Evolutionary conservation across 1,284 basidiomycete species (phyloP).

Genomic region (Vanrija humicola): DNA sequence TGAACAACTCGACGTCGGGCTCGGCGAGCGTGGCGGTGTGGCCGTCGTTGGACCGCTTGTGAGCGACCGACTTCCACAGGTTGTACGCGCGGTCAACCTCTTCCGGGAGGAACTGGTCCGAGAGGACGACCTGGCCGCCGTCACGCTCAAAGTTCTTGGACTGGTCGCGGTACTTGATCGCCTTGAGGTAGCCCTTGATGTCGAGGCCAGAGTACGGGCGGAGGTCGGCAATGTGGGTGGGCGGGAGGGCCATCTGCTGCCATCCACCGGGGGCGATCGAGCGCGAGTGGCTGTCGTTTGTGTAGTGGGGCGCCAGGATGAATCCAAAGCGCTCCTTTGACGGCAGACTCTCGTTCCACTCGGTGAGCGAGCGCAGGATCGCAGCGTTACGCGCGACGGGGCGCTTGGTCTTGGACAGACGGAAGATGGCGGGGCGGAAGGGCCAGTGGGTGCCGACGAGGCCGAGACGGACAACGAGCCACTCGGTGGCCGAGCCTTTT

Average conservation of each 20-base stretch:
- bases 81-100: constrained; percentile 1
- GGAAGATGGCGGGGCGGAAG: constrained; percentile 7
- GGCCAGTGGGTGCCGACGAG: constrained; percentile 10
- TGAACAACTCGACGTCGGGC: constrained; percentile 4
- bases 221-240: constrained; percentile 8
- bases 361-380: constrained; percentile 4
- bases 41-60: constrained; percentile 7
- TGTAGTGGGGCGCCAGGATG: constrained; percentile 7
- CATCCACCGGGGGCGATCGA: constrained; percentile 5
- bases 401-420: background rate
- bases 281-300: constrained; percentile 4
- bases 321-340: background rate
- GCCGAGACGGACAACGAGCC: constrained; percentile 9
- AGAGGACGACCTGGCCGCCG: constrained; percentile 1
- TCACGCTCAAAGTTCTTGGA: constrained; percentile 3
- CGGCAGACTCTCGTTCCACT: constrained; percentile 7
- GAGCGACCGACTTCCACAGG: constrained; percentile 4
- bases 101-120: background rate
- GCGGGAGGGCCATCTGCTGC: constrained; percentile 4
- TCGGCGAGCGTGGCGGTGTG: constrained; percentile 3
- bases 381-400: constrained; percentile 9
- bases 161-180: constrained; percentile 10
- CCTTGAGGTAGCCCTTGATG: constrained; percentile 8
- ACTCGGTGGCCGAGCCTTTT: background rate
- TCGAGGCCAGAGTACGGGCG: constrained; percentile 3